Percentiles rank a stretch among this genome's conserved stretches.
Evolutionary conservation across 2,329 filamentous ascomycete genomes (phyloP).

Genomic region (Diaporthe sp.): DNA sequence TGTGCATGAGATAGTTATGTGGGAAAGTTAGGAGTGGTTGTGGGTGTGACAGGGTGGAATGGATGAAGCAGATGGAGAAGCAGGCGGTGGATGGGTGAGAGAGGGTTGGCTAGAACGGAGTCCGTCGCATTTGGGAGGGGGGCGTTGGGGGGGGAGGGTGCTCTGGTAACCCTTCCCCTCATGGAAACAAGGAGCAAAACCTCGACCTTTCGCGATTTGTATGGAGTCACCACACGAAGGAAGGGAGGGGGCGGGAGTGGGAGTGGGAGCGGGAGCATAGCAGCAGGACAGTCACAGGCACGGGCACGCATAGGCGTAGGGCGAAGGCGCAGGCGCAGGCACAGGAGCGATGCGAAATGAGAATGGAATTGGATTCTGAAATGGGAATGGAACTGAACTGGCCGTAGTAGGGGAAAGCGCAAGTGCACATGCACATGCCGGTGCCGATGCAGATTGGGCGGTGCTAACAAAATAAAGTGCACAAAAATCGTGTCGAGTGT

Average conservation of each 20-base stretch:
- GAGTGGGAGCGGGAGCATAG: not conserved
- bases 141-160: not conserved
- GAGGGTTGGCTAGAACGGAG: not conserved
- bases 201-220: not conserved
- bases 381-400: not conserved
- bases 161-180: conserved; percentile 8
- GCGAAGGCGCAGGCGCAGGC: not conserved
- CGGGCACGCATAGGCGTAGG: not conserved
- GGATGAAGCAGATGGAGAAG: conserved; percentile 1
- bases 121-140: not conserved
- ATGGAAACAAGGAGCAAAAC: not conserved
- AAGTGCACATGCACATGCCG: not conserved
- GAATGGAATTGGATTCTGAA: not conserved
- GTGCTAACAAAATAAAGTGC: not conserved
- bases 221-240: not conserved
- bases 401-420: not conserved
- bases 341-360: too few species aligned
- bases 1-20: not conserved
- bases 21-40: not conserved
- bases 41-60: not conserved
- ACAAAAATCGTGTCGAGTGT: not conserved
- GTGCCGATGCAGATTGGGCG: not conserved
- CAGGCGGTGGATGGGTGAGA: not conserved
- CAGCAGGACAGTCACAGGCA: not conserved
- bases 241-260: not conserved